Base-by-base conservation (phyloP, 805 yeast genomes). In the Ogataea haglerorum region DNA sequence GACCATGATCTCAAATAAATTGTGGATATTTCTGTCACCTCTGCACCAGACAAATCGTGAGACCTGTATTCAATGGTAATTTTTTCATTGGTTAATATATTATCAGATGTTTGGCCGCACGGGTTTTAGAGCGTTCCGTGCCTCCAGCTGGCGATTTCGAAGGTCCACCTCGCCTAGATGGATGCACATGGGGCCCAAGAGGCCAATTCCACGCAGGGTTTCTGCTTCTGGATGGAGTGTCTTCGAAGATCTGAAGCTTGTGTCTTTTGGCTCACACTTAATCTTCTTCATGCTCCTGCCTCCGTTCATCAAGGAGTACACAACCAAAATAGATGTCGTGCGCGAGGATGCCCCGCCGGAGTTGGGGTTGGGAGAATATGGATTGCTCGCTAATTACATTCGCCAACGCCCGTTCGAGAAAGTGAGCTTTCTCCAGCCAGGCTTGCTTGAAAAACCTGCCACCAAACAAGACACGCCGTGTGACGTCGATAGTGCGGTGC, bases 241-340 rank as follows among this genome's bases (percentile, higher is more conserved):
- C 9, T 52, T 45, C 35, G 61, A 58, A 32, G 63, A 58, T 34
- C 31, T 59, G 15, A 57, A 58, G 36, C 39, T 59, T 7, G 49
- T 57, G 21, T 59, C 64, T 5, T 59, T 56, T 48, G 53, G 63
- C 3, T 59, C 64, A 6, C 64, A 59, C 45, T 39, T 59, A 34
- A 52, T 59, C 6, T 59, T 59, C 45, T 58, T 58, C 29, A 46
- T 58, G 53, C 32, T 59, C 5, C 36, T 59, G 13, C 64, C 64
- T 18, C 56, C 60, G 5, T 34, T 56, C 12, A 50, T 58, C 22
- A 50, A 57, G 35, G 49, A 54, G 38, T 54, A 47, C 34, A 47
- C 60, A 17, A 58, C 64, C 1, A 51, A 49, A 13, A 56, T 59
- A 19, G 59, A 59, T 28, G 59, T 59, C n/a, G 37, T 48, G 5